Evolutionary conservation across 192 early-diverging fungal genomes (phyloP).

Genomic region (Entophlyctis luteolus): DNA sequence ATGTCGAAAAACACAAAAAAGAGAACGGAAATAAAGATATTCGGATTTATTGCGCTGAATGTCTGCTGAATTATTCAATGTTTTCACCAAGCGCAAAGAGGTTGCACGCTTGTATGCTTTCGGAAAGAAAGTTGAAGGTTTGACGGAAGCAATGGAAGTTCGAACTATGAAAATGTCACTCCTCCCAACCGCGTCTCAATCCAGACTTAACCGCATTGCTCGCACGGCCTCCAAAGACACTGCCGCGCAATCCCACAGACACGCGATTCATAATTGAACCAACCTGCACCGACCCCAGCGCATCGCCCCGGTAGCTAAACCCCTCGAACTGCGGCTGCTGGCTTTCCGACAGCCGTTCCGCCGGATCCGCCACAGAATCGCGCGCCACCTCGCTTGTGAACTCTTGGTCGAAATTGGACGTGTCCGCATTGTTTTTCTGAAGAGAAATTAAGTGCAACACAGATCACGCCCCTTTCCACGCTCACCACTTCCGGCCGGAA

Average conservation of each 20-base stretch:
- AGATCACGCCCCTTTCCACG: not conserved
- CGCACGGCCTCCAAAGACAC: not conserved
- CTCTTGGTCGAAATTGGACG: conserved; percentile 97
- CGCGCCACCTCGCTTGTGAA: conserved; percentile 90
- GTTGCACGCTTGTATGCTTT: too few species aligned
- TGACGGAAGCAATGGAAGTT: too few species aligned
- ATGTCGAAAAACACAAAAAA: too few species aligned
- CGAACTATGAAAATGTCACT: too few species aligned
- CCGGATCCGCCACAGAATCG: conserved; percentile 79
- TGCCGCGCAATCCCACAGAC: not conserved
- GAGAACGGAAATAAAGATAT: too few species aligned
- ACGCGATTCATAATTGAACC: not conserved
- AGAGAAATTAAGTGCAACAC: not conserved
- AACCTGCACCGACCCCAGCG: not conserved
- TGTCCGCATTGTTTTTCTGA: conserved; percentile 72
- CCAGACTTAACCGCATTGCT: not conserved
- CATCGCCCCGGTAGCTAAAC: conserved; percentile 66
- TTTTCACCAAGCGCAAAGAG: too few species aligned
- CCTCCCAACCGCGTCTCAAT: too few species aligned
- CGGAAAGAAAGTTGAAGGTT: too few species aligned
- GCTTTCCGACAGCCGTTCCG: conserved; percentile 75
- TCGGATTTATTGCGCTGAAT: too few species aligned
- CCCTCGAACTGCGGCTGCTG: conserved; percentile 94
- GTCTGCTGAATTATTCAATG: too few species aligned
- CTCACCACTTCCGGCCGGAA: conserved; percentile 83